phyloP scores from a whole-genome alignment of 2,329 filamentous ascomycete species.

The Cercospora nicotianae region DNA sequence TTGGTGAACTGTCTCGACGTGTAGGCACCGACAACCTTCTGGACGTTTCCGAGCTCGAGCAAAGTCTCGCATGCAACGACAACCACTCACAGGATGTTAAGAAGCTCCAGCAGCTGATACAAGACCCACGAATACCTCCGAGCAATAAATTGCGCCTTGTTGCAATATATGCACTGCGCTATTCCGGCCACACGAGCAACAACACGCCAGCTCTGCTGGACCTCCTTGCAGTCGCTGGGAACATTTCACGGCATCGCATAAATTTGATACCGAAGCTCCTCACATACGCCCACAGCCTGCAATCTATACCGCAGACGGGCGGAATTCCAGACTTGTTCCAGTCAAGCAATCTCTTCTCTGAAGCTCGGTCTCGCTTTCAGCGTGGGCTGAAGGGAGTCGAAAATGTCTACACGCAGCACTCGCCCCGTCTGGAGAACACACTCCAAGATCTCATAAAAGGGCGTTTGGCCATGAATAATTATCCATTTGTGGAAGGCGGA shows the following conservation, averaged over 20 bases:
- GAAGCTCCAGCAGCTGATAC: slow-evolving; percentile 83
- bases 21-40: slow-evolving; percentile 83
- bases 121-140: slow-evolving; percentile 71
- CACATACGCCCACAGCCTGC: slow-evolving; percentile 81
- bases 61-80: slow-evolving; percentile 94
- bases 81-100: slow-evolving; percentile 91
- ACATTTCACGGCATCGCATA: slow-evolving; percentile 71
- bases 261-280: slow-evolving; percentile 80
- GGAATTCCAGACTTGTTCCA: slow-evolving; percentile 93
- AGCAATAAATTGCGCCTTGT: slow-evolving; percentile 88
- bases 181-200: slow-evolving; percentile 82
- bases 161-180: slow-evolving; percentile 90
- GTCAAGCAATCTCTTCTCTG: slow-evolving; percentile 84
- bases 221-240: slow-evolving; percentile 79
- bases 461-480: slow-evolving; percentile 78
- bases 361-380: slow-evolving; percentile 83
- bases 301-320: slow-evolving; percentile 61
- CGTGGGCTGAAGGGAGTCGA: slow-evolving; percentile 89
- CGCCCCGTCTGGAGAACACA: slow-evolving; percentile 80
- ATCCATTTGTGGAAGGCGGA: slow-evolving; percentile 89
- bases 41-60: slow-evolving; percentile 96
- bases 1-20: slow-evolving; percentile 85
- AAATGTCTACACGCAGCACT: slow-evolving; percentile 98
- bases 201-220: slow-evolving; percentile 82
- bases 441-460: slow-evolving; percentile 94